Percentiles rank a stretch among this genome's conserved stretches.
phyloP scores from a whole-genome alignment of 345 rosid species.

The Euclidium syriacum region DNA sequence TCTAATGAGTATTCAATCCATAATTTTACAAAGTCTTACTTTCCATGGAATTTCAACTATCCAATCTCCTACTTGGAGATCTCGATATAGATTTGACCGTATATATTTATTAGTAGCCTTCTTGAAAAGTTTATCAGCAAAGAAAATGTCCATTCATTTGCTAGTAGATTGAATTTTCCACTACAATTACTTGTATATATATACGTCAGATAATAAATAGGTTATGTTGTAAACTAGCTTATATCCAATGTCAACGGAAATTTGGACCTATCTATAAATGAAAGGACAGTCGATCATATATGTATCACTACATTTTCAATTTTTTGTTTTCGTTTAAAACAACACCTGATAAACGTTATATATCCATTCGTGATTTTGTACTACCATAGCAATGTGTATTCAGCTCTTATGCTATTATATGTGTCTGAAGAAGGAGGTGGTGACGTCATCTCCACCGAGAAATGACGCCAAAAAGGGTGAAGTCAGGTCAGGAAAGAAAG shows the following conservation, averaged over 20 bases:
- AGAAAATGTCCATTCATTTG: neutral
- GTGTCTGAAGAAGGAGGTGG: neutral
- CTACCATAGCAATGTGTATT: neutral
- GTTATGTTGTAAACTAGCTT: neutral
- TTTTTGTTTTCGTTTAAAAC: too few relatives aligned
- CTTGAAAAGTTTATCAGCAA: neutral
- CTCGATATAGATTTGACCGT: neutral
- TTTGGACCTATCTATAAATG: neutral
- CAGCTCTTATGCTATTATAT: constrained; percentile 2
- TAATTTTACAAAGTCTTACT: neutral
- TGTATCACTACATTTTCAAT: neutral
- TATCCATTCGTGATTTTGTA: neutral
- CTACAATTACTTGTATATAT: neutral
- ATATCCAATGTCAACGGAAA: neutral
- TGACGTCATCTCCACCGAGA: neutral
- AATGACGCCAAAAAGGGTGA: neutral
- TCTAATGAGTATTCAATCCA: neutral
- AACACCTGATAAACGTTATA: too few relatives aligned
- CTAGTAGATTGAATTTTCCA: neutral
- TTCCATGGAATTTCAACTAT: neutral
- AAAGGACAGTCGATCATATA: neutral
- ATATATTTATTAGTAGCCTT: neutral
- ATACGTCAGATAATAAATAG: neutral
- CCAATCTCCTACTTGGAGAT: neutral
- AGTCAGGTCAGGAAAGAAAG: neutral